Evolutionary conservation across 2,329 filamentous ascomycete genomes (phyloP).

Genomic region (Neonectria neomacrospora): DNA sequence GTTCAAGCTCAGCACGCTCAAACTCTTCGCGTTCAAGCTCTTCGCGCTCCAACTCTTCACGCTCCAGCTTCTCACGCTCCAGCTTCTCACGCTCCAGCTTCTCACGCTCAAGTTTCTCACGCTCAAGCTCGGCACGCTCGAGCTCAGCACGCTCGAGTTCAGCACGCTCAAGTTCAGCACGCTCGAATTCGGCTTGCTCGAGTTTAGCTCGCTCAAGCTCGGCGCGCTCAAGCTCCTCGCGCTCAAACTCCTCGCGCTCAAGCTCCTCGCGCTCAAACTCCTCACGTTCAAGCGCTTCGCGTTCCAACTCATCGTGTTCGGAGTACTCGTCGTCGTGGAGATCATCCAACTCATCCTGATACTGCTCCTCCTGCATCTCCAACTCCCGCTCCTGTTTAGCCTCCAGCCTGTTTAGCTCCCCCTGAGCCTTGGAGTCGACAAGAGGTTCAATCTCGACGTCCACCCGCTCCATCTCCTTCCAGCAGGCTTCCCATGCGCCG

Average conservation of each 20-base stretch:
- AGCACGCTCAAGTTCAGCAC: constrained; percentile 8
- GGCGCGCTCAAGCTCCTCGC: neutral
- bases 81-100: neutral
- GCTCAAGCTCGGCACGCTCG: constrained; percentile 8
- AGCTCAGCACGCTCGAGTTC: too few species aligned
- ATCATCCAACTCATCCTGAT: constrained; percentile 37
- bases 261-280: neutral
- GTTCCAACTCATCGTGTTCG: constrained; percentile 17
- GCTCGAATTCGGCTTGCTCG: constrained; percentile 1
- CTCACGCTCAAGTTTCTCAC: neutral
- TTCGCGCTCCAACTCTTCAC: neutral
- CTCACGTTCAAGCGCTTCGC: neutral
- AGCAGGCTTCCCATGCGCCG: constrained; percentile 91
- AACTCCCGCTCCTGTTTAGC: constrained; percentile 56
- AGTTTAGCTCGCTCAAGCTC: constrained; percentile 12
- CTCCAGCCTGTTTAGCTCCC: constrained; percentile 68
- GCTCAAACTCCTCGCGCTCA: neutral
- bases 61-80: neutral
- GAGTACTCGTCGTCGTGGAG: constrained; percentile 25
- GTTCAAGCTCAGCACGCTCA: too few species aligned
- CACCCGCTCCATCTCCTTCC: constrained; percentile 98
- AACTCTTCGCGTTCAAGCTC: neutral
- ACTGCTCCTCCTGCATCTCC: constrained; percentile 44
- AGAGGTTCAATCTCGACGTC: constrained; percentile 90
- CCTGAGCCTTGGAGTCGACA: constrained; percentile 68